Base-by-base conservation (phyloP, 495 filamentous ascomycete genomes). In the Neurospora tetraspora region DNA sequence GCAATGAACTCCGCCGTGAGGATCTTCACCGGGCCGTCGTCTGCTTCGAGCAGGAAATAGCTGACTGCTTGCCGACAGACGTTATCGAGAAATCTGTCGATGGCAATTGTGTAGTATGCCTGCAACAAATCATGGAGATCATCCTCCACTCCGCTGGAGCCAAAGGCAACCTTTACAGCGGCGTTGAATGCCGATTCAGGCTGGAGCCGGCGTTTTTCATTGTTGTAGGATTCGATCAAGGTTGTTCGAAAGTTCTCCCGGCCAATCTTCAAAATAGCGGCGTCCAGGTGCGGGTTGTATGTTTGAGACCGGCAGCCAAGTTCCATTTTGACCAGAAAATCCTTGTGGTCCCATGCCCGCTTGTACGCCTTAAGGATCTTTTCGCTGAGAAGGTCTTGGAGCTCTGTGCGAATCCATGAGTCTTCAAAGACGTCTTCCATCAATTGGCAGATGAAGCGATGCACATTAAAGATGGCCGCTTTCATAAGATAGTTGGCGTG, bases 31-130 rank as follows among this genome's bases (percentile, higher is more conserved):
- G 82, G 82, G 68, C 79, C 78, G 14, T 77, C 43, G 3, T 74
- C 38, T 0, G 77, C 76, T n/a, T 72, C 42, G 1, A 84, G 78
- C 12, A 84, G 75, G 69, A 72, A 76, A 68, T 84, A 73, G 39
- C 81, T 77, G 9, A 83, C 72, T 0, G 73, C 82, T 61, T 80
- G 80, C 18, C 74, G 74, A 73, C 81, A 87, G 18, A 90, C 78
- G 70, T 79, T 82, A 71, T 91, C 89, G 10, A 89, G 82, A 69
- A 91, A 90, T 1, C 86, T 80, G 71, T 86, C 87, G 23, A 75
- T 79, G 0, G 88, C 83, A 0, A 91, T 87, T 59, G 86, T 86
- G 80, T 92, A 91, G 76, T 92, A 92, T 3, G 85, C 80, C 65
- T 85, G 71, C 2, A 91, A 78, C 18, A 86, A 85, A 72, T 91